These are phyloP conservation scores for Ceratorhiza oryzae-sativae DNA, from an alignment of 1,284 basidiomycete species.

Conservation along the genomic window DNA sequence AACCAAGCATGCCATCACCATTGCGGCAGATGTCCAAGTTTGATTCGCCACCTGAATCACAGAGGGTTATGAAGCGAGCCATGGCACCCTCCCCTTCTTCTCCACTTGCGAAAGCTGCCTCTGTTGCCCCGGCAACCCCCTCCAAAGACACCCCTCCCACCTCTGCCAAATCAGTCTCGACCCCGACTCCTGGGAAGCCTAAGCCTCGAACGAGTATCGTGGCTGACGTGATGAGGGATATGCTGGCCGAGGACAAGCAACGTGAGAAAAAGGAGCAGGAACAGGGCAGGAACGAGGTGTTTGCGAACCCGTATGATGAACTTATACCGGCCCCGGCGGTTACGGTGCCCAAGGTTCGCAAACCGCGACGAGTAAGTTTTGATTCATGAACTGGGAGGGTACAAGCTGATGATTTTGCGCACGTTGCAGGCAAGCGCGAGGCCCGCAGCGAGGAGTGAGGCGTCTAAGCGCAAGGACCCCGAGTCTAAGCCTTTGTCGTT, in stretches of 20 bases:
- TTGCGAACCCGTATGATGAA: slow-evolving; percentile 30
- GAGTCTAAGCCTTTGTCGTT: slow-evolving; percentile 26
- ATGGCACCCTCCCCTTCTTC: slow-evolving; percentile 23
- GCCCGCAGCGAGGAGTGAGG: slow-evolving; percentile 10
- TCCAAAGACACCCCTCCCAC: background rate
- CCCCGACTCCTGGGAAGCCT: background rate
- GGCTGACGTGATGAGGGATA: slow-evolving; percentile 32
- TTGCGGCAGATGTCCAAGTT: slow-evolving; percentile 30
- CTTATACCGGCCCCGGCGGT: background rate
- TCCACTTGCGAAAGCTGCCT: background rate
- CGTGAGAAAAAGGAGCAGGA: slow-evolving; percentile 26
- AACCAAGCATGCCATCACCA: slow-evolving; percentile 32
- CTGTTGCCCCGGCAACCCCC: background rate
- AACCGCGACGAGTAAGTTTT: slow-evolving; percentile 29
- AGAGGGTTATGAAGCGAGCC: background rate
- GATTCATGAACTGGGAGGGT: background rate
- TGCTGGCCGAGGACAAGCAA: slow-evolving; percentile 27
- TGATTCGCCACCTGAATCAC: slow-evolving; percentile 13
- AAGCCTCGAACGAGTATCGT: slow-evolving; percentile 33
- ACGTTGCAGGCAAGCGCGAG: slow-evolving; percentile 17
- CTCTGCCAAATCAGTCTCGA: background rate
- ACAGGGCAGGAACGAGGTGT: slow-evolving; percentile 16
- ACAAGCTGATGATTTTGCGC: background rate
- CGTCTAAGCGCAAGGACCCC: slow-evolving; percentile 3
- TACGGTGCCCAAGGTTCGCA: slow-evolving; percentile 24